phyloP scores from a whole-genome alignment of 164 flowering plant species.

The Akebia trifoliata region DNA sequence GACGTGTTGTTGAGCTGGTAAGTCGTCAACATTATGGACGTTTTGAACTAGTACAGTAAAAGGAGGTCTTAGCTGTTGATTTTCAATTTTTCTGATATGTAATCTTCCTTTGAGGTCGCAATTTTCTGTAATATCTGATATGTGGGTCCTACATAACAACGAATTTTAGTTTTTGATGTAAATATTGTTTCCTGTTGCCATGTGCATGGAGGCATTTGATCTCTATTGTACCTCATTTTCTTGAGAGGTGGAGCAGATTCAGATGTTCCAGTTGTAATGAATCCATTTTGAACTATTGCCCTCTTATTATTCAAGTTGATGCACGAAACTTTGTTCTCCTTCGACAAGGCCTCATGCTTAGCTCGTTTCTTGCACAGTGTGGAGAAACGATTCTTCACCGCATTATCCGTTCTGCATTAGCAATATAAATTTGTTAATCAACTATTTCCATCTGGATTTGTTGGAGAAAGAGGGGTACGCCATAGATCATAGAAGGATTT shows the following conservation, averaged over 20 bases:
- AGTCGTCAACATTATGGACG: conserved; percentile 22
- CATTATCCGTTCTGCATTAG: conserved; percentile 86
- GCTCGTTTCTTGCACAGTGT: conserved; percentile 93
- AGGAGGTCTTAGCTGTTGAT: conserved; percentile 57
- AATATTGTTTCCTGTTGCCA: background rate
- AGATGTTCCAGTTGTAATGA: conserved; percentile 24
- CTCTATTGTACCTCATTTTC: conserved; percentile 57
- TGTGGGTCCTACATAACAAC: conserved; percentile 33
- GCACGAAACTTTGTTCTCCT: conserved; percentile 54
- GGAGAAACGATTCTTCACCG: conserved; percentile 92
- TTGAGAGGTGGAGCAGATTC: conserved; percentile 38
- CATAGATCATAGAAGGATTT: background rate
- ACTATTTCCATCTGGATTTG: no score
- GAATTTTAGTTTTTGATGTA: background rate
- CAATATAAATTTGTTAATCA: background rate
- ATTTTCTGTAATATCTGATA: conserved; percentile 29
- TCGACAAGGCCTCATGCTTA: conserved; percentile 64
- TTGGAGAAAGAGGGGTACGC: no score
- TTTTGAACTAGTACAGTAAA: conserved; percentile 57
- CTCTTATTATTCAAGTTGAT: conserved; percentile 64
- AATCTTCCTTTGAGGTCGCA: conserved; percentile 30
- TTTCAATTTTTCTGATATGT: conserved; percentile 16
- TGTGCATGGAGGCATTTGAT: background rate
- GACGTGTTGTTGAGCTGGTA: conserved; percentile 26
- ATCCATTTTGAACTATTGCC: conserved; percentile 36